These are phyloP conservation scores for Beta lomatogona DNA, from an alignment of 179 eudicot species.

Conservation along the genomic window DNA sequence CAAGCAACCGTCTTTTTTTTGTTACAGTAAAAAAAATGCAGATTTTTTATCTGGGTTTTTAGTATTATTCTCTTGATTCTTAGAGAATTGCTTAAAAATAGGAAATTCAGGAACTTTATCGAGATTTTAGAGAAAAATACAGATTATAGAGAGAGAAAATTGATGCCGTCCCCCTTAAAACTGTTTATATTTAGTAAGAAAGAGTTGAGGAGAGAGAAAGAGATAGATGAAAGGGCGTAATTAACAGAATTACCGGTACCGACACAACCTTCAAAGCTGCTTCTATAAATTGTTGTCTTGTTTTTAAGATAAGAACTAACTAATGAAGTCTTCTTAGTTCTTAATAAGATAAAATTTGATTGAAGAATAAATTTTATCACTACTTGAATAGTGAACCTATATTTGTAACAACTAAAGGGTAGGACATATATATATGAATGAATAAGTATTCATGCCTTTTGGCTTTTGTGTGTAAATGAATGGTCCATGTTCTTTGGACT, in stretches of 20 bases:
- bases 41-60: slow-evolving; percentile 9
- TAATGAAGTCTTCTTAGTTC: not conserved
- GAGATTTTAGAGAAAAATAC: slow-evolving; percentile 5
- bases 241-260: slow-evolving; percentile 39
- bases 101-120: not conserved
- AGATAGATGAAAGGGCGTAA: too few relatives aligned
- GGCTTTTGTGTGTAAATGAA: too few relatives aligned
- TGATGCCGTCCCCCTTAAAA: slow-evolving; percentile 11
- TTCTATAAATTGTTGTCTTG: not conserved
- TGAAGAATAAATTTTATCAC: too few relatives aligned
- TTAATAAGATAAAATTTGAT: too few relatives aligned
- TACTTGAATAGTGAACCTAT: not conserved
- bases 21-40: slow-evolving; percentile 18
- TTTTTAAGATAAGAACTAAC: not conserved
- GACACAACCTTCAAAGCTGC: not conserved
- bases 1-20: slow-evolving; percentile 11
- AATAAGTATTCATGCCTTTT: too few relatives aligned
- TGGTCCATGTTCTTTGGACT: too few relatives aligned
- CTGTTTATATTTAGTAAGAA: slow-evolving; percentile 16
- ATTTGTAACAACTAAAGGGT: too few relatives aligned
- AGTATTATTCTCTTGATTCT: not conserved
- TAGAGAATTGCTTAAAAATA: slow-evolving; percentile 22
- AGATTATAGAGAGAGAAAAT: slow-evolving; percentile 25
- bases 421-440: too few relatives aligned
- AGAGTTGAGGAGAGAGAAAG: slow-evolving; percentile 8